A percentile compares a stretch with the other conserved stretches of the same genome.
Evolutionary conservation across 768 basidiomycete genomes (phyloP).

Genomic region (Lentinula lateritia): DNA sequence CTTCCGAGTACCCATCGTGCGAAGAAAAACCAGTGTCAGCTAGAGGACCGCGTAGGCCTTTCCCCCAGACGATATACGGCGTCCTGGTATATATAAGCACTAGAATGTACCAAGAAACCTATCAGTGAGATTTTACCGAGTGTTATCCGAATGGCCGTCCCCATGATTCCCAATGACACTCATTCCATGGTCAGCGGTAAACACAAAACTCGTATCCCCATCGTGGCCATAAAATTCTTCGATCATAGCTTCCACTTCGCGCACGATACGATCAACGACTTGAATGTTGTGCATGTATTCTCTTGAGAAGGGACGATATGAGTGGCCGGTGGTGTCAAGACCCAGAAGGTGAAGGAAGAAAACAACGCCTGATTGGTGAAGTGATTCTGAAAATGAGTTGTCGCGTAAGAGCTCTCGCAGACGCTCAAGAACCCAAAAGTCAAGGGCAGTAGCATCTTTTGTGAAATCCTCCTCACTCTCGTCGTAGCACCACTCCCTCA

Average conservation of each 20-base stretch:
- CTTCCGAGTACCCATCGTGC: slow-evolving; percentile 63
- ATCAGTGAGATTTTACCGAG: not conserved
- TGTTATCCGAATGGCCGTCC: slow-evolving; percentile 55
- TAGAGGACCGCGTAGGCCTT: slow-evolving; percentile 67
- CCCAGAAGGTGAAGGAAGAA: slow-evolving; percentile 85
- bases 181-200: slow-evolving; percentile 92
- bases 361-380: slow-evolving; percentile 55
- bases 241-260: slow-evolving; percentile 56
- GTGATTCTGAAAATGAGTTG: slow-evolving; percentile 44
- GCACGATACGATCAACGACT: slow-evolving; percentile 72
- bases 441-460: slow-evolving; percentile 74
- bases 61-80: slow-evolving; percentile 79
- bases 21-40: slow-evolving; percentile 50
- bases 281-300: slow-evolving; percentile 86
- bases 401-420: slow-evolving; percentile 58
- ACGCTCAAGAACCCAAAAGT: slow-evolving; percentile 74
- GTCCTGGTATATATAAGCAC: slow-evolving; percentile 56
- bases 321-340: slow-evolving; percentile 82
- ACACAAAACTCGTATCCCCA: slow-evolving; percentile 67
- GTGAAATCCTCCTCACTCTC: slow-evolving; percentile 84
- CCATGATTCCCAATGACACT: slow-evolving; percentile 85
- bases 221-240: slow-evolving; percentile 56
- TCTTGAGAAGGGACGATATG: slow-evolving; percentile 81
- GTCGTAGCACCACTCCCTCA: slow-evolving; percentile 71
- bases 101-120: not conserved